Percentiles rank a stretch among this genome's conserved stretches.
phyloP scores from a whole-genome alignment of 2,329 filamentous ascomycete genomes.

The Penicillium paneum region DNA sequence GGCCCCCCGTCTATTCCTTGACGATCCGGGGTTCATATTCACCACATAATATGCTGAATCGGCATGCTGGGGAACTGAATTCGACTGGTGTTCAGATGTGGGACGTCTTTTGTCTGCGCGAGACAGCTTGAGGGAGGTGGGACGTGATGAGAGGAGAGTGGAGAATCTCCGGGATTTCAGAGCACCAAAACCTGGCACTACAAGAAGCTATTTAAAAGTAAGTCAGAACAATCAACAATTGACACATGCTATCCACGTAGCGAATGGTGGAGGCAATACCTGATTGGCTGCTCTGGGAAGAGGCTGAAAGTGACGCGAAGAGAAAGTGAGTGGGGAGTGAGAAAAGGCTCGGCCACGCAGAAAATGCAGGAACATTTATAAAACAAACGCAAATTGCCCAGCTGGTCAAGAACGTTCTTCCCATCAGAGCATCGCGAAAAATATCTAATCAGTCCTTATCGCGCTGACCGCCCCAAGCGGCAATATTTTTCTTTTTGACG shows the following conservation, averaged over 20 bases:
- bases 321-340: not conserved
- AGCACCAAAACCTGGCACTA: not conserved
- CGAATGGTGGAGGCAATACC: not conserved
- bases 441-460: conserved; percentile 23
- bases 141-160: not conserved
- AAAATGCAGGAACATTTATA: not conserved
- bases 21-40: not conserved
- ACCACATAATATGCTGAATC: conserved; percentile 1
- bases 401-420: not conserved
- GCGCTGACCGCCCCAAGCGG: conserved; percentile 23
- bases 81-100: not conserved
- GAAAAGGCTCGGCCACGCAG: not conserved
- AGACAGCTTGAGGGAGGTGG: conserved; percentile 13
- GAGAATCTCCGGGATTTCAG: not conserved
- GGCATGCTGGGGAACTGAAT: conserved; percentile 1
- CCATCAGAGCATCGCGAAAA: conserved; percentile 11
- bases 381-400: not conserved
- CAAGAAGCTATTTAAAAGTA: not conserved
- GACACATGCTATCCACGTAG: not conserved
- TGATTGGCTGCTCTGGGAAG: not conserved
- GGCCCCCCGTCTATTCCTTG: not conserved
- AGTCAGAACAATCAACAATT: not conserved
- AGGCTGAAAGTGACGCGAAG: not conserved
- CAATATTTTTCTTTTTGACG: conserved; percentile 28
- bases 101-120: conserved; percentile 10